These are phyloP conservation scores for Camellia lanceoleosa DNA, from an alignment of 148 eudicot species.

Conservation along the genomic window DNA sequence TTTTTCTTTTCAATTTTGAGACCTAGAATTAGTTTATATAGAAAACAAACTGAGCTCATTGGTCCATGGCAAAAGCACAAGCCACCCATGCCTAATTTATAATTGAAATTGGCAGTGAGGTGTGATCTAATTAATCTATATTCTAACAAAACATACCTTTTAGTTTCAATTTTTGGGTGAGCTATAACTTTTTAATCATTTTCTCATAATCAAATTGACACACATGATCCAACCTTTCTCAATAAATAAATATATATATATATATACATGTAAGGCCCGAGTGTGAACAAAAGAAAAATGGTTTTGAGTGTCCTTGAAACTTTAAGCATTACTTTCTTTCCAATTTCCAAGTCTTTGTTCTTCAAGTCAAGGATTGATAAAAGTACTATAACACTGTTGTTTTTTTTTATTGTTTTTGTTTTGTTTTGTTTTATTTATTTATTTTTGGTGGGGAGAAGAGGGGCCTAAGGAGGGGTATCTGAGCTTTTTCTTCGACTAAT, in stretches of 20 bases:
- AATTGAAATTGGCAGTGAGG: not conserved
- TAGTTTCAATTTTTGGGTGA: not conserved
- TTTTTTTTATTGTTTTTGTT: not conserved
- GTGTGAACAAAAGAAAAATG: conserved; percentile 15
- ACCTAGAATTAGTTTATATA: too few relatives aligned
- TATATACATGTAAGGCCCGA: not conserved
- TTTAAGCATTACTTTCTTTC: not conserved
- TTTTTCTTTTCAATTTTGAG: not conserved
- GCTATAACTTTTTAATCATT: not conserved
- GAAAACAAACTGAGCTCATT: not conserved
- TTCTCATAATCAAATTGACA: too few relatives aligned
- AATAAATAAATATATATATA: too few relatives aligned
- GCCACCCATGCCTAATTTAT: conserved; percentile 4
- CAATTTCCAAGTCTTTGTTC: not conserved
- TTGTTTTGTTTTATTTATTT: too few relatives aligned
- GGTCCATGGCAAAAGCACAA: not conserved
- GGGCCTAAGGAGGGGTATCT: too few relatives aligned
- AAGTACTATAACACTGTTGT: not conserved
- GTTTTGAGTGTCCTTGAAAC: not conserved
- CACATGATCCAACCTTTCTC: not conserved
- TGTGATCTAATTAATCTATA: conserved; percentile 11
- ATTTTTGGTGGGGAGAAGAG: too few relatives aligned
- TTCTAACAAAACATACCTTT: not conserved
- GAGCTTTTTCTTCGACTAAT: too few relatives aligned
- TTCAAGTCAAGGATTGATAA: conserved; percentile 8